phyloP scores from a whole-genome alignment of 2,329 filamentous ascomycete species.

The Aspergillus aculeatinus region DNA sequence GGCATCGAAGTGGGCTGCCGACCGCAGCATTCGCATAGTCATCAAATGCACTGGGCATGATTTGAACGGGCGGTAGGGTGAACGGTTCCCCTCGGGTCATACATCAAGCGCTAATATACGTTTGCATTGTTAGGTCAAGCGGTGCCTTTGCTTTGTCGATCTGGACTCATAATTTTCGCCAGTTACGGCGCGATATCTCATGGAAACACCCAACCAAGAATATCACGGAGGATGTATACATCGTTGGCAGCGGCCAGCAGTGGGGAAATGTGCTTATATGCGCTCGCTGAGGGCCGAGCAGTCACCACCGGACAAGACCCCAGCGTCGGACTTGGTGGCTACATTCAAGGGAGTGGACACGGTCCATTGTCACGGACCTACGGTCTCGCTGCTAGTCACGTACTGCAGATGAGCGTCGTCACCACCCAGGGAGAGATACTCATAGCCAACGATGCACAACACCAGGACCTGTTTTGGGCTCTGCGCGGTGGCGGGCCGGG shows the following conservation, averaged over 20 bases:
- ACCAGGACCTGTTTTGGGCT: constrained; percentile 53
- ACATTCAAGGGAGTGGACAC: constrained; percentile 33
- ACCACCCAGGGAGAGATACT: constrained; percentile 34
- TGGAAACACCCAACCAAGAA: constrained; percentile 17
- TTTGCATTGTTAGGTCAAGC: constrained; percentile 28
- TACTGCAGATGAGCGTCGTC: constrained; percentile 28
- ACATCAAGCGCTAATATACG: too few species aligned
- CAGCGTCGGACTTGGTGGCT: constrained; percentile 49
- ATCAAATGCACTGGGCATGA: constrained; percentile 29
- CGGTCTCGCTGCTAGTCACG: constrained; percentile 28
- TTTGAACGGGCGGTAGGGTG: constrained; percentile 20
- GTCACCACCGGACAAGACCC: constrained; percentile 57
- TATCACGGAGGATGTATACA: constrained; percentile 12
- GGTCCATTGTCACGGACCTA: constrained; percentile 22
- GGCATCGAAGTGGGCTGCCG: constrained; percentile 30
- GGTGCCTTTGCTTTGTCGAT: constrained; percentile 47
- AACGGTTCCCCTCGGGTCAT: constrained; percentile 9
- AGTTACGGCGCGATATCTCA: constrained; percentile 25
- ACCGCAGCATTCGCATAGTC: constrained; percentile 25
- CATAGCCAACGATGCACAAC: constrained; percentile 36
- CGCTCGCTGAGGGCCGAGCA: constrained; percentile 20
- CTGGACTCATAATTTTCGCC: constrained; percentile 49
- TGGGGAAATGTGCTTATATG: constrained; percentile 16
- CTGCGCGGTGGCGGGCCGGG: constrained; percentile 49
- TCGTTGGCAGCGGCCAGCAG: constrained; percentile 19